These are phyloP conservation scores for Trichophyton equinum DNA, from an alignment of 2,329 filamentous ascomycete genomes.

Conservation along the genomic window DNA sequence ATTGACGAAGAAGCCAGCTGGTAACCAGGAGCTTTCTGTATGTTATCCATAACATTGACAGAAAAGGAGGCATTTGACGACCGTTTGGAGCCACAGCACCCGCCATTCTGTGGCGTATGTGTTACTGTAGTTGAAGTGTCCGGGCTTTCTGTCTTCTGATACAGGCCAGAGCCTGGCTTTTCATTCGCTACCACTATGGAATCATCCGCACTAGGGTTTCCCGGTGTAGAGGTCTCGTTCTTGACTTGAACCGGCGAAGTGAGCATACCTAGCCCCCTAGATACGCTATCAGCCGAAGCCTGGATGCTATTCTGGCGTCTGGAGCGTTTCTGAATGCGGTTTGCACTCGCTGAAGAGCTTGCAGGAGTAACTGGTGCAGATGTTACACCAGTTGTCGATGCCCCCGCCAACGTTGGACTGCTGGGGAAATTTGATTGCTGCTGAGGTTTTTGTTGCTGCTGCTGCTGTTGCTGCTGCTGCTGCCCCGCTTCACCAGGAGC, in stretches of 20 bases:
- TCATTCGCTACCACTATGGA: not conserved
- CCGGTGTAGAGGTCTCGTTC: not conserved
- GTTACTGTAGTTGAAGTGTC: not conserved
- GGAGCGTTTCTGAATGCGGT: slow-evolving; percentile 26
- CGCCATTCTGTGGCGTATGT: not conserved
- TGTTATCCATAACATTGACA: not conserved
- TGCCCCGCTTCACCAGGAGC: slow-evolving; percentile 16
- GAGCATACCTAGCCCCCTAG: slow-evolving; percentile 21
- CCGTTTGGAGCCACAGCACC: slow-evolving; percentile 1
- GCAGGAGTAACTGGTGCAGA: not conserved
- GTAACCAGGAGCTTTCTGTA: not conserved
- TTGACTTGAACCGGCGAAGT: not conserved
- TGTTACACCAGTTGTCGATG: not conserved
- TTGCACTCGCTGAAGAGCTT: slow-evolving; percentile 17
- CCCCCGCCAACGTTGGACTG: not conserved
- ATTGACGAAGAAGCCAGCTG: not conserved
- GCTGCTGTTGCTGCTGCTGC: not conserved
- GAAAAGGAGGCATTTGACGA: not conserved
- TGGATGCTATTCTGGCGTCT: slow-evolving; percentile 25
- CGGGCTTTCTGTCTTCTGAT: not conserved
- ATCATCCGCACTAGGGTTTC: not conserved
- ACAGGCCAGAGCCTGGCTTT: not conserved
- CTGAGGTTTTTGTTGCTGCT: not conserved
- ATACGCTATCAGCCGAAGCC: slow-evolving; percentile 24
- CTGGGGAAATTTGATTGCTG: slow-evolving; percentile 1